phyloP scores from a whole-genome alignment of 768 basidiomycete species.

The Tephrocybe sp. region DNA sequence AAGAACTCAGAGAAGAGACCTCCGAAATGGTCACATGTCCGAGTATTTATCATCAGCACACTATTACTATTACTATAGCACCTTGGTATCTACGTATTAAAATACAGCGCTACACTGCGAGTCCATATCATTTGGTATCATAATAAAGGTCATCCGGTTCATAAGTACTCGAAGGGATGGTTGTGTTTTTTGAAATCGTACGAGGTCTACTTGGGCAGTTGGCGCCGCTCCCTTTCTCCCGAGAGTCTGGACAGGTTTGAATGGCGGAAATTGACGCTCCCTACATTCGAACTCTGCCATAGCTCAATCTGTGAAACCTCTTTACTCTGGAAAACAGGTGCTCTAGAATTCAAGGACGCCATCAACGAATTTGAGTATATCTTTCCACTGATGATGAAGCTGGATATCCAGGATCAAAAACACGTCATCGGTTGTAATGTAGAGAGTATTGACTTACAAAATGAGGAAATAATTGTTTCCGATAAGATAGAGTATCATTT shows the following conservation, averaged over 20 bases:
- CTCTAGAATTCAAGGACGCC: conserved; percentile 1
- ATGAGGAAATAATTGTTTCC: not conserved
- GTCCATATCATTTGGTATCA: too few relatives aligned
- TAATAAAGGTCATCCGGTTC: too few relatives aligned
- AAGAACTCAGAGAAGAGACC: too few relatives aligned
- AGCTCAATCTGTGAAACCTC: not conserved
- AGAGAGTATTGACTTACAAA: not conserved
- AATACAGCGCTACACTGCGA: too few relatives aligned
- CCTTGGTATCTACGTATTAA: too few relatives aligned
- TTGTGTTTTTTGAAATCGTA: too few relatives aligned
- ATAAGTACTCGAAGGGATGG: too few relatives aligned
- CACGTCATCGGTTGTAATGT: not conserved
- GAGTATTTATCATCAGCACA: too few relatives aligned
- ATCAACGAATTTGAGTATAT: conserved; percentile 5
- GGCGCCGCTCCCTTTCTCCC: not conserved
- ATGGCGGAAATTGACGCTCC: not conserved
- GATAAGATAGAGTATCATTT: not conserved
- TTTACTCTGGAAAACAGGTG: not conserved
- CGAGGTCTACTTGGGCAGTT: too few relatives aligned
- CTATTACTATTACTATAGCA: too few relatives aligned
- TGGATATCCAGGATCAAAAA: not conserved
- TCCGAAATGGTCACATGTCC: too few relatives aligned
- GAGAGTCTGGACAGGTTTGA: not conserved
- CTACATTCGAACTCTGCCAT: not conserved
- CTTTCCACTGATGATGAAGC: conserved; percentile 5